These are phyloP conservation scores for Rhizopogon vinicolor DNA, from an alignment of 768 basidiomycete species.

Conservation along the genomic window DNA sequence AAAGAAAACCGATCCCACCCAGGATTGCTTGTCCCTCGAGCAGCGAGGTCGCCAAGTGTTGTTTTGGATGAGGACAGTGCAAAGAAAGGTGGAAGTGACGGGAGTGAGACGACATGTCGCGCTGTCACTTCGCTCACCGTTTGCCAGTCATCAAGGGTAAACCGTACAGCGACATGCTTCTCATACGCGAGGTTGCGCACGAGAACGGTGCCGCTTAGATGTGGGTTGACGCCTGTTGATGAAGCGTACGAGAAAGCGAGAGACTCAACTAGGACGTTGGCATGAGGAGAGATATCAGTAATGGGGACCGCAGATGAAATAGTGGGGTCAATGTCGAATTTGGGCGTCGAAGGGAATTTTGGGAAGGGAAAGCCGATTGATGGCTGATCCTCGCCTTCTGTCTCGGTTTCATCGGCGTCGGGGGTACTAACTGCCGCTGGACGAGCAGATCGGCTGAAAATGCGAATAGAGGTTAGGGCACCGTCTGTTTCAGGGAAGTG, in stretches of 20 bases:
- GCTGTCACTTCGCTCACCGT: conserved; percentile 83
- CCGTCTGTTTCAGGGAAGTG: conserved; percentile 75
- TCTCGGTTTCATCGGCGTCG: conserved; percentile 39
- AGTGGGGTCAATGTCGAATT: conserved; percentile 19
- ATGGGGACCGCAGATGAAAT: conserved; percentile 11
- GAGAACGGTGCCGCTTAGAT: conserved; percentile 71
- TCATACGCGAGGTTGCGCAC: conserved; percentile 85
- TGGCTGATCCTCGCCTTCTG: conserved; percentile 27
- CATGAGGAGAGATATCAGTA: background rate
- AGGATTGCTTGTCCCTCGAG: background rate
- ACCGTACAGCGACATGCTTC: conserved; percentile 81
- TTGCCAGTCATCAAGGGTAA: conserved; percentile 92
- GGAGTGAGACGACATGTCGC: conserved; percentile 39
- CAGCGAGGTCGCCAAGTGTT: background rate
- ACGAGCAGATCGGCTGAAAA: conserved; percentile 64
- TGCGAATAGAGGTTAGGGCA: conserved; percentile 54
- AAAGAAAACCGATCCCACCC: conserved; percentile 62
- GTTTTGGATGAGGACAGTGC: background rate
- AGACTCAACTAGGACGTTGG: conserved; percentile 35
- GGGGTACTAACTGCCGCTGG: conserved; percentile 50
- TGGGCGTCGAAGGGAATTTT: conserved; percentile 12
- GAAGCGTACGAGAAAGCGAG: conserved; percentile 22
- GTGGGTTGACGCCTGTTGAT: conserved; percentile 10
- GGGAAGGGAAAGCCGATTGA: conserved; percentile 19
- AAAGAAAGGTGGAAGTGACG: conserved; percentile 29